These are phyloP conservation scores for Blakeslea trispora DNA, from an alignment of 371 early-diverging fungal genomes.

Conservation along the genomic window DNA sequence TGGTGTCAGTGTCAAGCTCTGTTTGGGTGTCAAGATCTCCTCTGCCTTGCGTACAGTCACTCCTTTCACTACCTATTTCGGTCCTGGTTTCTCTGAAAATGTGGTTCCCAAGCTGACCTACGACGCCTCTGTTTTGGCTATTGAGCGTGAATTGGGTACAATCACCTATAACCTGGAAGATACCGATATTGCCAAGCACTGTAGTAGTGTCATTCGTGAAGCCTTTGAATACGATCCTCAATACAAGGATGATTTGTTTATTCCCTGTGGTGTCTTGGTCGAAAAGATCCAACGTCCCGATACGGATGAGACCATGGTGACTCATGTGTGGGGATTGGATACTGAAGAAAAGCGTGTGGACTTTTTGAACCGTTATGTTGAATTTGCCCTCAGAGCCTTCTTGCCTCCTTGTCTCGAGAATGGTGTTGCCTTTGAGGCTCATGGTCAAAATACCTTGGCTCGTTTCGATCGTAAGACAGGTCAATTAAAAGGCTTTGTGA, in stretches of 20 bases:
- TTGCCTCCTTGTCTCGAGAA: slow-evolving; percentile 65
- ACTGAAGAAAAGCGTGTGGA: slow-evolving; percentile 51
- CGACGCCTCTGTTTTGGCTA: slow-evolving; percentile 44
- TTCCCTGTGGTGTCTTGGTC: slow-evolving; percentile 69
- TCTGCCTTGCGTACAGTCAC: slow-evolving; percentile 77
- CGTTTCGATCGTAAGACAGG: slow-evolving; percentile 61
- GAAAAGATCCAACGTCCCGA: slow-evolving; percentile 57
- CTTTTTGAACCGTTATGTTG: slow-evolving; percentile 54
- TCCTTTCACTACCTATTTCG: slow-evolving; percentile 69
- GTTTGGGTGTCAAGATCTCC: slow-evolving; percentile 70
- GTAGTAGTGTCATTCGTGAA: slow-evolving; percentile 67
- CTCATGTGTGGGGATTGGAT: slow-evolving; percentile 56
- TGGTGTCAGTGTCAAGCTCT: slow-evolving; percentile 58
- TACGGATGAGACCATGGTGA: slow-evolving; percentile 50
- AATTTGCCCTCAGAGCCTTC: slow-evolving; percentile 60
- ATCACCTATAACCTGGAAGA: slow-evolving; percentile 54
- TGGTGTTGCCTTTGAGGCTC: slow-evolving; percentile 76
- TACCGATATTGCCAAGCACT: slow-evolving; percentile 68
- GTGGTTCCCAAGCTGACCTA: slow-evolving; percentile 50
- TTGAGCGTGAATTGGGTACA: slow-evolving; percentile 63
- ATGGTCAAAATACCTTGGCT: slow-evolving; percentile 70
- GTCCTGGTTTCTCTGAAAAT: slow-evolving; percentile 60
- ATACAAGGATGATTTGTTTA: slow-evolving; percentile 52
- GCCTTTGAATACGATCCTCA: slow-evolving; percentile 47
- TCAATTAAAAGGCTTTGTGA: slow-evolving; percentile 63